Evolutionary conservation across 148 eudicot species (phyloP), one percentile per base, ranked within the genome.

Genomic region (Rhododendron griersonianum): DNA sequence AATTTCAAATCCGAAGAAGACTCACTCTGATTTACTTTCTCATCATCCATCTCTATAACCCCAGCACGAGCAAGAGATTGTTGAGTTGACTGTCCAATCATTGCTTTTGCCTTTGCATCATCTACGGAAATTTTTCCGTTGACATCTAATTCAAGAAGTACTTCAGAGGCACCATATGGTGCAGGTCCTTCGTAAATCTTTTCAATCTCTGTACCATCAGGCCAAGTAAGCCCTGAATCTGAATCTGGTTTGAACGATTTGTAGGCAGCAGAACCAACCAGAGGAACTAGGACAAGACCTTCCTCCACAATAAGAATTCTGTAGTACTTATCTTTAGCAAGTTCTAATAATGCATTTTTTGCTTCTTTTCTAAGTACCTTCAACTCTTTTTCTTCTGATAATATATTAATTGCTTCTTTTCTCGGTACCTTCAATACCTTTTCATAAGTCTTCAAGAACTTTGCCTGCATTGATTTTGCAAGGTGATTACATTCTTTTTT

Each of bases 1-100:
- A 91, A 88, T 71, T 84, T 88, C 77, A 53, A 83, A 85, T 84
- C 83, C 78, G 87, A 86, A 81, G 93, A 83, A 50, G 83, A 57
- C 76, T 81, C 88, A 80, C 69, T 83, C 25, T 88, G 84, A 53
- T 88, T 83, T 8, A 87, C 91, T 30, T 71, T 85, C 85, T 87
- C 93, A 73, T 89, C 91, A 78, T 91, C 94, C 85, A 84, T 76
- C 92, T 96, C 98, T 83, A 94, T 93, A 82, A 94, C 96, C 83
- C 98, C 95, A 79, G 95, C 90, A 84, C 96, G 96, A 33, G 95
- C 98, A 87, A 96, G 93, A 84, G 95, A 94, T 51, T 96, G 94
- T 84, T 96, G 98, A 28, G 88, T 93, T 57, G 96, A 89, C 86
- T 94, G 87, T 67, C 96, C 98, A 83, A 93, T 90, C 73, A 93